Evolutionary conservation across 345 rosid genomes (phyloP), one percentile per base, ranked within the genome.

Genomic region (Excoecaria agallocha): DNA sequence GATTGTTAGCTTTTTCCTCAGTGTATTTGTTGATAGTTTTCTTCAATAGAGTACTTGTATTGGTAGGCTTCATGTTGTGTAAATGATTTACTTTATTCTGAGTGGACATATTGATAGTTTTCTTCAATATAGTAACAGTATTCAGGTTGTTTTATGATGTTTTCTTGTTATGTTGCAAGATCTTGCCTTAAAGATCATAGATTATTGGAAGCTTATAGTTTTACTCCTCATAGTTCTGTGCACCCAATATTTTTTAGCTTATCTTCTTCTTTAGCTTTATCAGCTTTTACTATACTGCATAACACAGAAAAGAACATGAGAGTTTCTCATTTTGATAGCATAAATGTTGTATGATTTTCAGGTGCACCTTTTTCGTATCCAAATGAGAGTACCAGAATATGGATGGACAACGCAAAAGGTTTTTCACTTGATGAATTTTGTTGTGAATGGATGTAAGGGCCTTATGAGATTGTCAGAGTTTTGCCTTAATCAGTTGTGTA

Each of bases 391-490:
- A 12, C 74, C 79, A 11, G 74, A 76, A 61, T 76, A 69, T 62
- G 79, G 79, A 12, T 76, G 79, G 79, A 76, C 79, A 3, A 76
- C 79, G 6, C 79, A 76, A 52, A 76, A 76, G 74, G 70, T 76
- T 52, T 76, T 76, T 68, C 79, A 76, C 64, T 76, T 76, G 74
- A 76, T 76, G 79, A 76, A 76, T 62, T 76, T 76, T 69, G 35
- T 69, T 22, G 79, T 76, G 70, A 76, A 76, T 69, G 79, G 74
- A 76, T 51, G 79, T 76, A 60, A 76, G 88, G 70, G 15, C 74
- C 25, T 19, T 70, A 12, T 12, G 38, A 46, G 56, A 45, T 66
- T 75, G 2, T 68, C 54, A 25, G 22, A 17, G 22, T 71, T 74
- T 46, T 22, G n/a, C 62, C 50, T 68, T 22, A 6, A 67, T 68